Evolutionary conservation across 2,329 filamentous ascomycete genomes (phyloP).

Genomic region (Annulohypoxylon truncatum): DNA sequence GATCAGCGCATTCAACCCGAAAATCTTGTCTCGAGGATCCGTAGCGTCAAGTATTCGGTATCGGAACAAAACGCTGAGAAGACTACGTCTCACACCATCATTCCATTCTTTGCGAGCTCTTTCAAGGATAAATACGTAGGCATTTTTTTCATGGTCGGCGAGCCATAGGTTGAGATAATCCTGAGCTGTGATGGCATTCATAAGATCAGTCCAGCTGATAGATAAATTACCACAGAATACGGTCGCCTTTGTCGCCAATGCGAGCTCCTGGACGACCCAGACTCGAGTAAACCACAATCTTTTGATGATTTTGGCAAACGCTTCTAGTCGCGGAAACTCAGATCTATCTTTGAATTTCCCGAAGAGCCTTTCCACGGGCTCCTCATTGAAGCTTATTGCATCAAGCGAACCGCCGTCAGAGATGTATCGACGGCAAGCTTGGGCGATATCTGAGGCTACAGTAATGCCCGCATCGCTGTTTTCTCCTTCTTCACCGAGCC

Average conservation of each 20-base stretch:
- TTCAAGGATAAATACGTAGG: slow-evolving; percentile 36
- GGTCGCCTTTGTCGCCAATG: slow-evolving; percentile 35
- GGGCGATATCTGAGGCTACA: slow-evolving; percentile 27
- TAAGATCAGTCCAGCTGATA: slow-evolving; percentile 33
- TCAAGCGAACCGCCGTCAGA: slow-evolving; percentile 20
- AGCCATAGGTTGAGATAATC: slow-evolving; percentile 33
- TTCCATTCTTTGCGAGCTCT: slow-evolving; percentile 28
- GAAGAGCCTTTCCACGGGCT: slow-evolving; percentile 17
- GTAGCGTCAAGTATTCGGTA: slow-evolving; percentile 39
- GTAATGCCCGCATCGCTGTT: slow-evolving; percentile 31
- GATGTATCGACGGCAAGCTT: slow-evolving; percentile 18
- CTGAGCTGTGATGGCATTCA: slow-evolving; percentile 37
- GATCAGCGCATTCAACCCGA: slow-evolving; percentile 37
- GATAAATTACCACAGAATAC: slow-evolving; percentile 33
- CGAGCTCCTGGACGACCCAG: slow-evolving; percentile 44
- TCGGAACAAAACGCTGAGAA: slow-evolving; percentile 36
- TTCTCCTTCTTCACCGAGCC: slow-evolving; percentile 37
- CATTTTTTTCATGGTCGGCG: slow-evolving; percentile 33
- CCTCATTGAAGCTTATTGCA: slow-evolving; percentile 27
- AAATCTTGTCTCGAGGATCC: slow-evolving; percentile 44
- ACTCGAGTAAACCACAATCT: slow-evolving; percentile 40
- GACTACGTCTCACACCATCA: slow-evolving; percentile 14
- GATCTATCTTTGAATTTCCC: slow-evolving; percentile 24
- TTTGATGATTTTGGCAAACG: slow-evolving; percentile 33
- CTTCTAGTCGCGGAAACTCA: slow-evolving; percentile 29